Evolutionary conservation across 2,329 filamentous ascomycete species (phyloP), one percentile per base, ranked within the genome.

Genomic region (Aspergillus glaucus): DNA sequence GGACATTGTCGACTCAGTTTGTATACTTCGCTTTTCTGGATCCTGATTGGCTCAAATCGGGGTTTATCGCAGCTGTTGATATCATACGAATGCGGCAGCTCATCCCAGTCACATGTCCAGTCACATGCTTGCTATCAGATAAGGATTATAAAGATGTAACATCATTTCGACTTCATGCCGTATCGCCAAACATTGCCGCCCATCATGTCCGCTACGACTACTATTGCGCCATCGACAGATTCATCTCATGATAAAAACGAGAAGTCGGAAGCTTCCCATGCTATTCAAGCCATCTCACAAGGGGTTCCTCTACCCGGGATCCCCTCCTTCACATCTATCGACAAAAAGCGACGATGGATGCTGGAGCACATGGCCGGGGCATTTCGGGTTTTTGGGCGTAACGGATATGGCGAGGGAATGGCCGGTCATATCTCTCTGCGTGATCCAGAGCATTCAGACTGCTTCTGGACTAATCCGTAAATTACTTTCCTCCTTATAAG

Each of bases 341-440:
- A 73, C 50, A 66, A 71, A 24, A 70, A 73, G 55, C 61, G 71
- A 7, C 52, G 69, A 28, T 75, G 70, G 39, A 73, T 74, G 55
- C 69, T 44, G 7, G 43, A 75, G 45, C 74, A 75, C 49, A 63
- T 75, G 30, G 73, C 71, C 0, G 72, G 68, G 7, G 74, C 71
- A 6, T 76, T 60, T 26, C 50, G 56, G 3, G 43, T 57, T n/a
- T 60, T 57, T 17, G 51, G 51, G 4, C 39, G 48, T 24, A 45
- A 51, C 3, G 56, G 54, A 1, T 60, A 51, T 14, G 46, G 45
- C 5, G 55, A 58, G 17, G 55, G 57, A 2, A 52, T 54, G 14
- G 46, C 68, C 2, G 73, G 73, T n/a, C 73, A 76, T 50, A 75
- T 76, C 44, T 70, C 66, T 15, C 65, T 74, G 8, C 61, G 72